Evolutionary conservation across 805 yeast species (phyloP).

Genomic region (Candida coleopterorum): DNA sequence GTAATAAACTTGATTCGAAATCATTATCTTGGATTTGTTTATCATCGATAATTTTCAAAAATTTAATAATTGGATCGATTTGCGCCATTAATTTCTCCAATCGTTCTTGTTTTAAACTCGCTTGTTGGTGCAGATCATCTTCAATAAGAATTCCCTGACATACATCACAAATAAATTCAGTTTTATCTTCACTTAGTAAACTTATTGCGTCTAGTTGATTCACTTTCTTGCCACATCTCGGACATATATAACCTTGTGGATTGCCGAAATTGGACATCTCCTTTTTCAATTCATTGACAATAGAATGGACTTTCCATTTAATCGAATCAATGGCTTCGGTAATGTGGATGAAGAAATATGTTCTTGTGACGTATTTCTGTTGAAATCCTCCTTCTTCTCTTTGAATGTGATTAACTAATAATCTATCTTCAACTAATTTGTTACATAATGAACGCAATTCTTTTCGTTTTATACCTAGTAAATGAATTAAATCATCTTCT

Average conservation of each 20-base stretch:
- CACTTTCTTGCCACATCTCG: conserved; percentile 75
- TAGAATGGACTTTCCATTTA: conserved; percentile 91
- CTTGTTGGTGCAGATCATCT: conserved; percentile 83
- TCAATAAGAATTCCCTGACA: conserved; percentile 77
- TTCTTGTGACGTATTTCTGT: conserved; percentile 63
- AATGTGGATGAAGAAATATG: conserved; percentile 81
- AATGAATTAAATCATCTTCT: conserved; percentile 82
- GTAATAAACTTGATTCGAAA: conserved; percentile 56
- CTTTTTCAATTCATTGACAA: conserved; percentile 73
- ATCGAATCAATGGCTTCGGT: conserved; percentile 94
- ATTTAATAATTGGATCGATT: conserved; percentile 80
- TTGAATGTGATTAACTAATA: conserved; percentile 66
- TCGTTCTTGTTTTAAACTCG: conserved; percentile 73
- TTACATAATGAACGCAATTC: conserved; percentile 82
- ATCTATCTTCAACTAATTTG: conserved; percentile 75
- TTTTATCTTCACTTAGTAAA: conserved; percentile 69
- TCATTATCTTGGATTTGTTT: conserved; percentile 35
- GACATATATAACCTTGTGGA: conserved; percentile 93
- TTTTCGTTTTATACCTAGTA: conserved; percentile 80
- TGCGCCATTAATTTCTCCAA: conserved; percentile 84
- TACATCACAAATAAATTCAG: conserved; percentile 77
- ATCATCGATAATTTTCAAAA: conserved; percentile 54
- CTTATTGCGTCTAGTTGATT: conserved; percentile 86
- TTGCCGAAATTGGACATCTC: conserved; percentile 81
- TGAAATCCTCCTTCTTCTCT: conserved; percentile 49